These are phyloP conservation scores for Boletus tomentosulus DNA, from an alignment of 768 basidiomycete genomes.

Conservation along the genomic window DNA sequence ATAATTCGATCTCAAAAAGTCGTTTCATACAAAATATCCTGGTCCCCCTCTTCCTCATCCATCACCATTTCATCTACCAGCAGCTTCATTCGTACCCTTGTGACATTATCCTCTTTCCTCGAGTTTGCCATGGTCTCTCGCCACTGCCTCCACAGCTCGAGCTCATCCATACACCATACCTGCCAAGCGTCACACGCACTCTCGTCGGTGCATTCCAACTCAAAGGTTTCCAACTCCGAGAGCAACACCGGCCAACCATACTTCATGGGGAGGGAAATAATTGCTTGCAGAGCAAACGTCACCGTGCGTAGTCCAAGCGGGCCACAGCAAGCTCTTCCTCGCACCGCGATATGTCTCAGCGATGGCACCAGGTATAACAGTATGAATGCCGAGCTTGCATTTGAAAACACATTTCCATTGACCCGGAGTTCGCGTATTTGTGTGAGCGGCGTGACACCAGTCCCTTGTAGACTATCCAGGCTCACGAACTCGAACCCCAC, in stretches of 20 bases:
- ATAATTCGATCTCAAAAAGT: background rate
- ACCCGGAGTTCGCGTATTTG: conserved; percentile 11
- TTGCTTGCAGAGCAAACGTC: conserved; percentile 11
- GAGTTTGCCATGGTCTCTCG: background rate
- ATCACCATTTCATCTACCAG: background rate
- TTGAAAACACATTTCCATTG: conserved; percentile 8
- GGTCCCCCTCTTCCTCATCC: background rate
- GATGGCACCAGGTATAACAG: conserved; percentile 17
- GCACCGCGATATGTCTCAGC: conserved; percentile 5
- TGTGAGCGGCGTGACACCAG: conserved; percentile 4
- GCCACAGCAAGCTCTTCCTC: conserved; percentile 12
- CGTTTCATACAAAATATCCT: background rate
- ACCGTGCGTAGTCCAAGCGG: conserved; percentile 8
- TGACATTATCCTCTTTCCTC: background rate
- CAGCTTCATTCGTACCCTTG: background rate
- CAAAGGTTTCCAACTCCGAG: conserved; percentile 10
- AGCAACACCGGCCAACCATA: conserved; percentile 9
- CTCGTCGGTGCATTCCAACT: conserved; percentile 10
- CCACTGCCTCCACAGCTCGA: conserved; percentile 13
- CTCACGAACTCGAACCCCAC: conserved; percentile 8
- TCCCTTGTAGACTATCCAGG: conserved; percentile 2
- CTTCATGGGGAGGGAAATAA: conserved; percentile 3
- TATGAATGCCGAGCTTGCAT: conserved; percentile 10
- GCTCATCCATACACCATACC: conserved; percentile 8
- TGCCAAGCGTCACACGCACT: conserved; percentile 2